These are phyloP conservation scores for Neurospora terricola DNA, from an alignment of 495 filamentous ascomycete species.

Conservation along the genomic window DNA sequence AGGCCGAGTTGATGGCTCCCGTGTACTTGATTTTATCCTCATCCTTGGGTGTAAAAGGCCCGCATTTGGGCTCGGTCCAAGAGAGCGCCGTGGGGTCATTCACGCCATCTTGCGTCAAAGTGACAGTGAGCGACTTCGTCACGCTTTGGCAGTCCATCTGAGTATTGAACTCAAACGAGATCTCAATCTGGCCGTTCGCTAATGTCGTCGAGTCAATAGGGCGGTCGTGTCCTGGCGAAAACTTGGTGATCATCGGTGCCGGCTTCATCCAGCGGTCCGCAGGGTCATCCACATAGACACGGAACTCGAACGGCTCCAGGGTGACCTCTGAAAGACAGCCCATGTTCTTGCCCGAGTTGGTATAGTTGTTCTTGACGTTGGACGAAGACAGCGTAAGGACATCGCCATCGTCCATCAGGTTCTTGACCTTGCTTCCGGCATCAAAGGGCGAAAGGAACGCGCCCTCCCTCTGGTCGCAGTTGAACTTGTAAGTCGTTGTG, in stretches of 20 bases:
- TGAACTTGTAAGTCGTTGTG: constrained; percentile 48
- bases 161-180: constrained; percentile 50
- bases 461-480: constrained; percentile 38
- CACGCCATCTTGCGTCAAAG: constrained; percentile 5
- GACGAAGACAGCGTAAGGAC: constrained; percentile 36
- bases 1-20: constrained; percentile 45
- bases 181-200: constrained; percentile 11
- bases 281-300: constrained; percentile 46
- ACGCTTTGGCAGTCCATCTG: constrained; percentile 54
- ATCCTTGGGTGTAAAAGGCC: constrained; percentile 6
- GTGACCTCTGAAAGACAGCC: constrained; percentile 48
- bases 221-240: constrained; percentile 54
- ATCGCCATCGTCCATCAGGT: constrained; percentile 58
- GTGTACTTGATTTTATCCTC: constrained; percentile 5
- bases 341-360: constrained; percentile 24
- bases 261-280: constrained; percentile 38
- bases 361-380: constrained; percentile 19
- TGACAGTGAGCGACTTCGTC: constrained; percentile 32
- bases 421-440: constrained; percentile 47
- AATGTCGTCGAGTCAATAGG: constrained; percentile 45
- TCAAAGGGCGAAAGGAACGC: constrained; percentile 52
- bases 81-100: constrained; percentile 23
- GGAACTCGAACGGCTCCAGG: constrained; percentile 50
- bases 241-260: constrained; percentile 57
- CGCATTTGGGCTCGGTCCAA: constrained; percentile 32